Base-by-base conservation (phyloP, 2,329 filamentous ascomycete species). In the Fusarium brachygibbosum region DNA sequence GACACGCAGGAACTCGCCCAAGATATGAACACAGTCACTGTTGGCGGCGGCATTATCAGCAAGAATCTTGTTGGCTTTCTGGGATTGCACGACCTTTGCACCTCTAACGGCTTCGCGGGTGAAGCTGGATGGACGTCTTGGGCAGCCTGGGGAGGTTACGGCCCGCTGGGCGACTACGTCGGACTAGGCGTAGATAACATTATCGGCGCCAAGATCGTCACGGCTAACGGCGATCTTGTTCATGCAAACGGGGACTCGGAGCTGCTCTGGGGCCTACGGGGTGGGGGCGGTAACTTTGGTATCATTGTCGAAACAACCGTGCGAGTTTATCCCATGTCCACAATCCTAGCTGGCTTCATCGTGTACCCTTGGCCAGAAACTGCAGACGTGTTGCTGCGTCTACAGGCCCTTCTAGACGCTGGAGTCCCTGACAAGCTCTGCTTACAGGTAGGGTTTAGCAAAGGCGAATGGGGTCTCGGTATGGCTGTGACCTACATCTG, bases 1-100 rank as follows among this genome's bases (percentile, higher is more conserved):
- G 50, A 67, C 11, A 44, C 38, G 10, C 40, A 59, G 9, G 44
- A 56, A 7, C 41, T 7, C 80, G 80, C 46, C 77, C 31, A 57
- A 4, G 53, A 62, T 34, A 56, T 38, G 35, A 25, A 25, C 13
- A 58, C 53, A 16, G 69, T 69, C 14, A 57, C 31, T 8, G 56
- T 74, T 14, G 72, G 71, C 6, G 69, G 69, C 5, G 73, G 71
- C 3, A 50, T 67, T 37, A 40, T 50, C 1, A 38, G 58, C 5
- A 61, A 63, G 11, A 38, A 40, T 2, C 57, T 75, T 13, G 42
- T 62, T 17, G 51, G 46, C 21, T 32, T 49, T 12, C 59, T 76
- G 14, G 68, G 52, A 5, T 40, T 48, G 12, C 37, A 62, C 25
- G 49, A 58, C 13, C 55, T 76, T 3, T 49, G 57, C 23, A 69